Evolutionary conservation across 176 grass and related monocot genomes (phyloP).

Genomic region (Phyllostachys edulis): DNA sequence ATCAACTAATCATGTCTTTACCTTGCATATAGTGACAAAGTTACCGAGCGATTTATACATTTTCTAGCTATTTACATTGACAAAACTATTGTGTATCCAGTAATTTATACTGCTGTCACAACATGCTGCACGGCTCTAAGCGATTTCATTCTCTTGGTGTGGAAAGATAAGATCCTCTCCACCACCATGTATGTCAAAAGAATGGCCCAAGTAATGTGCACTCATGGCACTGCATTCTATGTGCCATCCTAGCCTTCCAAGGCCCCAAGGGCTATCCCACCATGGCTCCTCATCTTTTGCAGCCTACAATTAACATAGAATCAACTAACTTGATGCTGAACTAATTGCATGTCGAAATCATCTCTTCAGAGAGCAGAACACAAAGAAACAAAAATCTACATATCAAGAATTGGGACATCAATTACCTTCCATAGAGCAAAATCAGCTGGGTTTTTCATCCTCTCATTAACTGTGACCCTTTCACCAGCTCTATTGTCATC

Average conservation of each 20-base stretch:
- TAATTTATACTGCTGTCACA: slow-evolving; percentile 77
- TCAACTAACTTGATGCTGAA: slow-evolving; percentile 9
- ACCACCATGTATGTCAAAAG: slow-evolving; percentile 93
- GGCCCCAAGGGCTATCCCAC: slow-evolving; percentile 97
- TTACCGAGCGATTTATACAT: slow-evolving; percentile 78
- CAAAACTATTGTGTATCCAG: slow-evolving; percentile 98
- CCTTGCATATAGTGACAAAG: too few relatives aligned
- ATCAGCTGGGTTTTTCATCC: slow-evolving; percentile 94
- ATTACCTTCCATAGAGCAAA: slow-evolving; percentile 98
- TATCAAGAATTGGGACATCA: not conserved
- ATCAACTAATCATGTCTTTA: too few relatives aligned
- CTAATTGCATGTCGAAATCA: slow-evolving; percentile 6
- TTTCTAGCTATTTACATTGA: slow-evolving; percentile 89
- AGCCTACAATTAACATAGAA: slow-evolving; percentile 47
- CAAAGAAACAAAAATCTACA: slow-evolving; percentile 44
- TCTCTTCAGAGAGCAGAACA: not conserved
- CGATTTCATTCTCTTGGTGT: slow-evolving; percentile 98
- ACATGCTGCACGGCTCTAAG: slow-evolving; percentile 89
- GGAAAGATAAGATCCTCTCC: slow-evolving; percentile 92
- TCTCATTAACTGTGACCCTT: slow-evolving; percentile 86
- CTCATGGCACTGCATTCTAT: slow-evolving; percentile 99
- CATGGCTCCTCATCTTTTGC: slow-evolving; percentile 86
- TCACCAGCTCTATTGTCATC: slow-evolving; percentile 97
- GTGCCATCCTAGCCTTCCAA: slow-evolving; percentile 89
- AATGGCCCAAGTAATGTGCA: slow-evolving; percentile 74